Conservation (phyloP, 352 stramenopile genomes). For the Phytophthora cryptogea region DNA sequence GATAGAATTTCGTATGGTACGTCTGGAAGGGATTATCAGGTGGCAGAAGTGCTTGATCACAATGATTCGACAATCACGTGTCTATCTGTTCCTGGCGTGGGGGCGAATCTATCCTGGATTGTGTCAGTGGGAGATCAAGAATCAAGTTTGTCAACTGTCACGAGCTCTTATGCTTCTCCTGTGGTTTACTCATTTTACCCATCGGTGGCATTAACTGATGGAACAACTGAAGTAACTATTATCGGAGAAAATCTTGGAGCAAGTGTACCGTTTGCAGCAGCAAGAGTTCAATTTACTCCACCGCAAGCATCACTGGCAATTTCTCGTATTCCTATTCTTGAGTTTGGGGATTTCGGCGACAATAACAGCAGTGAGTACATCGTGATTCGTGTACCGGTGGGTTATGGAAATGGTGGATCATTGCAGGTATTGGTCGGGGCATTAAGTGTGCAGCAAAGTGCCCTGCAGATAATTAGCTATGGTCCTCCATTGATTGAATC, state of each 20-base stretch:
- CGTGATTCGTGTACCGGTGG: conserved; percentile 42
- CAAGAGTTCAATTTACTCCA: conserved; percentile 50
- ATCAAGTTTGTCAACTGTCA: conserved; percentile 35
- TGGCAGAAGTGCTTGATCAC: conserved; percentile 44
- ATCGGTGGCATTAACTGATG: conserved; percentile 42
- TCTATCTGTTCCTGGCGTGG: conserved; percentile 49
- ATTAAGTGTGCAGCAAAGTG: conserved; percentile 45
- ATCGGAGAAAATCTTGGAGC: conserved; percentile 57
- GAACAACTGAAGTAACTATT: conserved; percentile 50
- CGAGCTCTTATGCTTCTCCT: conserved; percentile 61
- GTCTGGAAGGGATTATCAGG: conserved; percentile 55
- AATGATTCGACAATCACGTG: conserved; percentile 67
- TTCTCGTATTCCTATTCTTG: conserved; percentile 45
- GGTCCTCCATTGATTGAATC: conserved; percentile 47
- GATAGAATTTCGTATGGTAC: conserved; percentile 64
- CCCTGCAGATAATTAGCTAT: conserved; percentile 43
- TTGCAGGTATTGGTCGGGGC: conserved; percentile 46
- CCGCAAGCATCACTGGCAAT: conserved; percentile 35
- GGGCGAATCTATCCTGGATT: conserved; percentile 55
- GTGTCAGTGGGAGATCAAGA: conserved; percentile 61
- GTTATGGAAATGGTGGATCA: conserved; percentile 40
- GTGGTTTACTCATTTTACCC: conserved; percentile 30
- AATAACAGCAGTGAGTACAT: conserved; percentile 44
- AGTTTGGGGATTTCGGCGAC: conserved; percentile 40
- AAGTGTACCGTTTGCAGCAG: conserved; percentile 40